phyloP scores from a whole-genome alignment of 345 rosid genomes.

The Acer campestre region DNA sequence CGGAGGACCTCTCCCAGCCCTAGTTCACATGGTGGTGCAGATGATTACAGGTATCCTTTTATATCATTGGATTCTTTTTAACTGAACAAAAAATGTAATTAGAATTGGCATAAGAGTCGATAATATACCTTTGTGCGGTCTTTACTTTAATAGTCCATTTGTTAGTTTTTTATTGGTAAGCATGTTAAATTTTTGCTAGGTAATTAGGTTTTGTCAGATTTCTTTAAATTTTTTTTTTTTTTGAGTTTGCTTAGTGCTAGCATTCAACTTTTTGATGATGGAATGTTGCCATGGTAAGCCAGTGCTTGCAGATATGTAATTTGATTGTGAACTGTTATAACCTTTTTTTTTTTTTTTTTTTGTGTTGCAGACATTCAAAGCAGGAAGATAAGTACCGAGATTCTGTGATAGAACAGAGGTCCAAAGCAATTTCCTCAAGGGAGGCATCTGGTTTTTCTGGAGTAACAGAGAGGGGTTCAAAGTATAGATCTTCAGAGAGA shows the following conservation, averaged over 20 bases:
- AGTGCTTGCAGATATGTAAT: not conserved
- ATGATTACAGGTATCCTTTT: slow-evolving; percentile 65
- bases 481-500: slow-evolving; percentile 62
- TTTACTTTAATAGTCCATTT: not conserved
- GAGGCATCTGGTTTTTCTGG: slow-evolving; percentile 54
- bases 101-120: not conserved
- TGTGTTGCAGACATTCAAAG: slow-evolving; percentile 51
- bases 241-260: not conserved
- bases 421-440: slow-evolving; percentile 56
- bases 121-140: not conserved
- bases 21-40: slow-evolving; percentile 58
- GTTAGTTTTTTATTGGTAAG: not conserved
- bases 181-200: not conserved
- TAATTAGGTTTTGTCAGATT: not conserved
- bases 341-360: slow-evolving; percentile 15
- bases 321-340: not conserved
- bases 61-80: not conserved
- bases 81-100: not conserved
- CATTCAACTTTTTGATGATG: not conserved
- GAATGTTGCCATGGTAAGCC: not conserved
- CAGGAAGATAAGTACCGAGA: slow-evolving; percentile 60
- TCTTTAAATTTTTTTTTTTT: not conserved
- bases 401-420: slow-evolving; percentile 49
- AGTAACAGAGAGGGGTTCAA: slow-evolving; percentile 59
- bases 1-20: slow-evolving; percentile 54